Evolutionary conservation across 345 rosid genomes (phyloP), one percentile per base, ranked within the genome.

Genomic region (Adansonia digitata): DNA sequence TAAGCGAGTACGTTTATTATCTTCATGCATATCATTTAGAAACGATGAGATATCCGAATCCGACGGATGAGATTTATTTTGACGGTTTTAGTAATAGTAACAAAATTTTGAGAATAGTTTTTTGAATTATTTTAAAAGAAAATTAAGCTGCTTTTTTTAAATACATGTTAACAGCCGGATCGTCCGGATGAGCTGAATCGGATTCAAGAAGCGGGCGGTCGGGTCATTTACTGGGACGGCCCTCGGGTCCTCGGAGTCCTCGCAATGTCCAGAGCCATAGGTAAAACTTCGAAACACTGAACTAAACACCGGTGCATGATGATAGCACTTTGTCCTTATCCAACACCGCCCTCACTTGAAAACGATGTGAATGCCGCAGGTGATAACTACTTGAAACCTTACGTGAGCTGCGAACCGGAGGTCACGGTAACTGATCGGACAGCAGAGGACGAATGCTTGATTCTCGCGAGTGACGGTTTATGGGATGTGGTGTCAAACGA

Each of bases 401-500:
- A 90, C 55, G 98, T 95, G 75, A 93, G 84, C 49, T 84, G 92
- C 14, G 91, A 86, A 49, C 98, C 98, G 63, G 98, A 92, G 80
- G 96, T 94, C 31, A 89, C 85, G 0, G 71, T 90, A 2, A 81
- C 82, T 27, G 92, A 91, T 1, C 83, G 98, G 66, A 83, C 85
- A 27, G 88, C 57, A 2, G 96, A 84, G 15, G 98, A 94, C 53
- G 97, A 94, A 52, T 94, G 91, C 61, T 57, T 94, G 66, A 93
- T 94, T 5, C 75, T 93, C 35, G 98, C 93, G 7, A 91, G 91
- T 24, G 98, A 91, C 34, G 98, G 98, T 0, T 71, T 94, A 22
- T 94, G 98, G 98, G 98, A 94, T 69, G 98, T 91, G 34, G 98
- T 94, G 45, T 83, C 98, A 0, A 94, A 90, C 73, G 94, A 93